These are phyloP conservation scores for Chalciporus sphaerocephalus DNA, from an alignment of 768 basidiomycete genomes.

Conservation along the genomic window DNA sequence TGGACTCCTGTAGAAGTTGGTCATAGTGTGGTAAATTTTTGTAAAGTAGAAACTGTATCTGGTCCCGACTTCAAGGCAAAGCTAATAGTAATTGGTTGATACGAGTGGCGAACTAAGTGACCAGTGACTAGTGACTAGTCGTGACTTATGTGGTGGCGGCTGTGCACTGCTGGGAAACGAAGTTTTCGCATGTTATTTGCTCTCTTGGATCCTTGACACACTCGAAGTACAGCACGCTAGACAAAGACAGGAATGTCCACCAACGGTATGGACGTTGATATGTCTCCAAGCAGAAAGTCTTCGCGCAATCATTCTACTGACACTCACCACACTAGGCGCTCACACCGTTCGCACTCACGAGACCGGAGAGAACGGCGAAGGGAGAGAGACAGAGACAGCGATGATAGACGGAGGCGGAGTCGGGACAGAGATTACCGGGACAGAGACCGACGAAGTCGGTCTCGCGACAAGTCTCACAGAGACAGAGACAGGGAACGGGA, in stretches of 20 bases:
- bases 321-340: constrained; percentile 66
- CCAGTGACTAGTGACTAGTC: too few species aligned
- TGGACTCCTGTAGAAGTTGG: constrained; percentile 31
- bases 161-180: constrained; percentile 25
- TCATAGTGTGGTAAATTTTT: not conserved
- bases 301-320: constrained; percentile 75
- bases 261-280: constrained; percentile 61
- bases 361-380: constrained; percentile 46
- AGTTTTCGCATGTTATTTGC: constrained; percentile 34
- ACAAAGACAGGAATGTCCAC: constrained; percentile 37
- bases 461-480: constrained; percentile 46
- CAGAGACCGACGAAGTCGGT: constrained; percentile 43
- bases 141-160: constrained; percentile 11
- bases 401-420: constrained; percentile 60
- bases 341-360: constrained; percentile 67
- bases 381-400: constrained; percentile 49
- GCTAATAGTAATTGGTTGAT: too few species aligned
- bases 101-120: too few species aligned
- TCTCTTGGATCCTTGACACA: constrained; percentile 9
- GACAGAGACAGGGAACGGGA: constrained; percentile 34
- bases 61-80: not conserved
- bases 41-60: not conserved
- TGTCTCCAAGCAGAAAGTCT: constrained; percentile 58
- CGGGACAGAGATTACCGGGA: constrained; percentile 50
- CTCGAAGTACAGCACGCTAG: constrained; percentile 9